Base-by-base conservation (phyloP, 192 early-diverging fungal genomes). In the Gryganskiella cystojenkinii region DNA sequence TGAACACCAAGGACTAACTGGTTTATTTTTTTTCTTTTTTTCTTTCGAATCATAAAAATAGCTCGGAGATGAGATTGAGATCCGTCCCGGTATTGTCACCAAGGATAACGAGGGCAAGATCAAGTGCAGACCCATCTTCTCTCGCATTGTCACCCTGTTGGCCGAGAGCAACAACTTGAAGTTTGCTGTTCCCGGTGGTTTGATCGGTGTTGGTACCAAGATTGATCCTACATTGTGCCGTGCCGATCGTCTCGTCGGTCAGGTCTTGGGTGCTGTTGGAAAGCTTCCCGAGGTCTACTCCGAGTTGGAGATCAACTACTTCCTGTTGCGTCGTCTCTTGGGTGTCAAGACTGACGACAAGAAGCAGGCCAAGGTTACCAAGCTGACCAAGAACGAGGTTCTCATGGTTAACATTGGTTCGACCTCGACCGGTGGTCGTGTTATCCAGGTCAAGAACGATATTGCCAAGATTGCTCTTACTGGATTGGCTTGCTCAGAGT, bases 171-270 rank as follows among this genome's bases (percentile, higher is more conserved):
- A 99, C 81, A 83, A 90, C 58, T 85, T 99, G 24, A 86, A 97
- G 85, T 99, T 98, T 85, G 98, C 98, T 33, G 97, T 99, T 60
- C 96, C 98, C n/a, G 98, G 98, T 63, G 98, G 98, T 61, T 88
- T 99, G 47, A 99, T 99, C 78, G 89, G 91, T 90, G 97, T 99
- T 44, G 97, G 98, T 59, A 99, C 98, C 15, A 84, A 91, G 68
- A 89, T 99, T 69, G 98, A 99, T 67, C 98, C 98, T 7, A 95
- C 94, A 6, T 85, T 99, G 34, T 97, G 96, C 85, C 93, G 97
- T 83, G 94, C 91, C 40, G 98, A 99, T 86, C 92, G 95, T 81
- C 88, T 99, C 50, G 93, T 98, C 44, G 98, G 98, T 53, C 95
- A 97, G 76, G 96, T 99, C 8, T 88, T 99, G 53, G 97, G 98